Base-by-base conservation (phyloP, 179 eudicot species). In the Beta lomatogona region DNA sequence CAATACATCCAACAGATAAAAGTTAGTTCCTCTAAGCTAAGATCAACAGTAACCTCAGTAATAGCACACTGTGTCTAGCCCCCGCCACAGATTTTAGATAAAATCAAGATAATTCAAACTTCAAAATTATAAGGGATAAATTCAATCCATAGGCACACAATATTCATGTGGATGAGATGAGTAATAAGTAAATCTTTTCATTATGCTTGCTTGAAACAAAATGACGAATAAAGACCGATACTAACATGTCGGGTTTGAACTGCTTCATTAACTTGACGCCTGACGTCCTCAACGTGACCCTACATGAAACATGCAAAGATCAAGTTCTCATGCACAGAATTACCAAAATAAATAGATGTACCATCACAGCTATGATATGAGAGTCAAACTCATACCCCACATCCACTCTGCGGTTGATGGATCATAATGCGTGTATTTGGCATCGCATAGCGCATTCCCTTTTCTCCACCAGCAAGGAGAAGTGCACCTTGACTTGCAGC, bases 361-460 rank as follows among this genome's bases (percentile, higher is more conserved):
- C 19, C 36, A 72, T 55, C 65, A 50, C 45, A 41, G 65, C 73
- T 50, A 36, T 8, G 4, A 67, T 4, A 65, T 54, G 10, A 67
- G 75, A 73, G 44, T 45, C 14, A 25, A 81, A 69, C 21, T 45
- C 90, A 66, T 93, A 94, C 98, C 94, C 92, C 97, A 75, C 88
- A 82, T 67, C 90, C 92, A 91, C 94, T 89, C 82, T 89, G 94
- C 0, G 98, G 97, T 80, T 93, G 98, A 81, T 95, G 97, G 78
- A 95, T 93, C 98, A 93, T 95, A 71, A 95, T 85, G 63, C 97
- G 97, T 41, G 97, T 80, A 88, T 95, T 95, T 83, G 98, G 98
- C 98, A 95, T 95, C 19, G 98, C 85, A 80, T 92, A 95, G 48
- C 98, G 92, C 98, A 95, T 95, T 59, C 98, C 98, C 87, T 93